Evolutionary conservation across 495 filamentous ascomycete species (phyloP).

Genomic region (Eremomyces bilateralis): DNA sequence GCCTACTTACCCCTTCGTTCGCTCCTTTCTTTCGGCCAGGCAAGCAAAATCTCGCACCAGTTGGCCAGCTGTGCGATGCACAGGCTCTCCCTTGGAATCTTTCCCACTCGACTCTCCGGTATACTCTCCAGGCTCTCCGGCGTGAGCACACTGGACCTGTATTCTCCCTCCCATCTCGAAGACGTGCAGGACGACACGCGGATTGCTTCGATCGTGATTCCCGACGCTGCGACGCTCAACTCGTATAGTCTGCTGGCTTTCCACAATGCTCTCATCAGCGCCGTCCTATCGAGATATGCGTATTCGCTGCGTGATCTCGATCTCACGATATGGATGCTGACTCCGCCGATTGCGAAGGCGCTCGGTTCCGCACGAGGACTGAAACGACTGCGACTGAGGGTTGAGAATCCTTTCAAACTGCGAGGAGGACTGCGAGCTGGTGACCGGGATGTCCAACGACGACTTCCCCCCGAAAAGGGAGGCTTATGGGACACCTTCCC

Average conservation of each 20-base stretch:
- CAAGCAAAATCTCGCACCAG: conserved; percentile 5
- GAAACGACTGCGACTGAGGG: conserved; percentile 9
- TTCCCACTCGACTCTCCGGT: conserved; percentile 5
- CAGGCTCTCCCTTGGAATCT: conserved; percentile 13
- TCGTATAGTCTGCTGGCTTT: conserved; percentile 6
- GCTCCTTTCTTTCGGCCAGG: conserved; percentile 10
- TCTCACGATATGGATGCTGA: conserved; percentile 10
- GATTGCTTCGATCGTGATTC: conserved; percentile 8
- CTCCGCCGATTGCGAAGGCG: conserved; percentile 6
- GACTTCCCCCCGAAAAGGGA: conserved; percentile 2
- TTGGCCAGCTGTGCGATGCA: conserved; percentile 10
- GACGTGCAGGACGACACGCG: neutral
- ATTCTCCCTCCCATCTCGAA: neutral
- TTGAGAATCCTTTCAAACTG: conserved; percentile 9
- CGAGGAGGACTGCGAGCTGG: conserved; percentile 2
- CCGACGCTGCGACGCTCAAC: conserved; percentile 5
- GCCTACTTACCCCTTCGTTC: conserved; percentile 9
- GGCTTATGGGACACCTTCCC: conserved; percentile 7
- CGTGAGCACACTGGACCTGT: neutral
- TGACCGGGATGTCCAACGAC: conserved; percentile 2
- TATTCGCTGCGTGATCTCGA: conserved; percentile 7
- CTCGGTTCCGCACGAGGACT: conserved; percentile 7
- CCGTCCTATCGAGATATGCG: conserved; percentile 14
- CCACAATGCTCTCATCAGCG: conserved; percentile 8
- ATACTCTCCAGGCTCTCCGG: conserved; percentile 6